Evolutionary conservation across 345 rosid genomes (phyloP), one percentile per base, ranked within the genome.

Genomic region (Cardiospermum halicacabum): DNA sequence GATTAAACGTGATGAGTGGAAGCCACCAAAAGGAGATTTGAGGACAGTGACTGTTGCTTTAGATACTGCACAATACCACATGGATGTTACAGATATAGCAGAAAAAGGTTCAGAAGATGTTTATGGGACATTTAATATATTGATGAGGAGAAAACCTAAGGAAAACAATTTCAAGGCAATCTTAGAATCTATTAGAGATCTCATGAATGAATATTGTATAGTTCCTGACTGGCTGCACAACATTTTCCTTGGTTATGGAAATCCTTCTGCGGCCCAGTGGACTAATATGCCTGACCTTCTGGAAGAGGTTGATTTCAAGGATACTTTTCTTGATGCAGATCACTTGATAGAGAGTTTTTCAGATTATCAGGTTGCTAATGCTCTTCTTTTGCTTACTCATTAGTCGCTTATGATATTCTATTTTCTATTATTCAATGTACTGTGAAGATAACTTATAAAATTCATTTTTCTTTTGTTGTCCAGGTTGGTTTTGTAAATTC

Each of bases 211-310:
- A 72, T 94, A 87, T 63, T 94, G 97, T 77, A 87, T 94, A 69
- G 99, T 94, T 68, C 99, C 99, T 65, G 96, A 91, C 34, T 94
- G 99, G 99, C 70, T 94, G 85, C 97, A 91, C 73, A 89, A 91
- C 65, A 68, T 91, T 66, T 94, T 94, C 78, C 84, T 94, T 74
- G 99, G 99, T 42, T 94, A 94, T 77, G 99, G 99, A 28, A 80
- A 94, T 78, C 99, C 99, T 68, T 91, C 99, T 78, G 96, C 96
- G 42, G 99, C 99, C 42, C 99, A 94, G 67, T 94, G 99, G 99
- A 83, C 83, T 64, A 94, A 94, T 74, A 94, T 94, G 99, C 99
- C 96, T 27, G 84, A 94, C 73, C 87, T 91, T 56, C 87, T 94
- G 53, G 80, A 94, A 72, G 78, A 70, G 5, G 99, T 89, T 25